phyloP scores from a whole-genome alignment of 495 filamentous ascomycete species.

The Aspergillus incahuasiensis region DNA sequence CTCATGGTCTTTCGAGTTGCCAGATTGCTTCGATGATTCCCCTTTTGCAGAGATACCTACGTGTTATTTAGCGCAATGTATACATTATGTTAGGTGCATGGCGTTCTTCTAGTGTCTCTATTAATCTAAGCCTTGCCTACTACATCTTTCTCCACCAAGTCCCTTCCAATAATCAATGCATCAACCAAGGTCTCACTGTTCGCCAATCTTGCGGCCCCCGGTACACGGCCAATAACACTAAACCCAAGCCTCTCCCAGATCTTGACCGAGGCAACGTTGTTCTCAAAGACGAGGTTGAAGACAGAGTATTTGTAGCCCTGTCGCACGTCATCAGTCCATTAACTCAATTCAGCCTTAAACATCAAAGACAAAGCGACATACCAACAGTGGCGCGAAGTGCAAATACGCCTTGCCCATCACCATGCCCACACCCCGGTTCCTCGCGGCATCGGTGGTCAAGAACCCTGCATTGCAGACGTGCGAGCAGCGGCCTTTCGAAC shows the following conservation, averaged over 20 bases:
- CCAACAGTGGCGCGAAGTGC: constrained; percentile 85
- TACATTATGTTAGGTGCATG: constrained; percentile 12
- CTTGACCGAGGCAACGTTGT: constrained; percentile 84
- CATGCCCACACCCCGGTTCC: constrained; percentile 82
- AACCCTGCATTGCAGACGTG: constrained; percentile 96
- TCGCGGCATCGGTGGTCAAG: constrained; percentile 74
- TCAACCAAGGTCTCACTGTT: constrained; percentile 43
- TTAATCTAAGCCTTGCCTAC: constrained; percentile 8
- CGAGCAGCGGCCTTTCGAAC: constrained; percentile 43
- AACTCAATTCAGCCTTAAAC: background rate
- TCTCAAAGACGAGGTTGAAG: constrained; percentile 98
- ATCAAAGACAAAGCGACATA: constrained; percentile 36
- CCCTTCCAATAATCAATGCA: constrained; percentile 45
- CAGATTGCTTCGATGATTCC: constrained; percentile 28
- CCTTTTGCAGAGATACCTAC: constrained; percentile 19
- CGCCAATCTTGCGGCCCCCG: constrained; percentile 35
- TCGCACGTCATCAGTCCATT: background rate
- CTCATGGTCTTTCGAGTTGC: constrained; percentile 8
- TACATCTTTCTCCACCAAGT: constrained; percentile 22
- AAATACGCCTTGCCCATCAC: constrained; percentile 90
- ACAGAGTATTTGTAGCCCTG: constrained; percentile 92
- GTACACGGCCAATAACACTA: constrained; percentile 83
- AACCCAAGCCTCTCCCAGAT: constrained; percentile 98
- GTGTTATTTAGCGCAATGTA: constrained; percentile 13
- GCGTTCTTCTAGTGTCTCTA: constrained; percentile 9